Conservation (phyloP, 768 basidiomycete species). For the Agrocybe praecox region DNA sequence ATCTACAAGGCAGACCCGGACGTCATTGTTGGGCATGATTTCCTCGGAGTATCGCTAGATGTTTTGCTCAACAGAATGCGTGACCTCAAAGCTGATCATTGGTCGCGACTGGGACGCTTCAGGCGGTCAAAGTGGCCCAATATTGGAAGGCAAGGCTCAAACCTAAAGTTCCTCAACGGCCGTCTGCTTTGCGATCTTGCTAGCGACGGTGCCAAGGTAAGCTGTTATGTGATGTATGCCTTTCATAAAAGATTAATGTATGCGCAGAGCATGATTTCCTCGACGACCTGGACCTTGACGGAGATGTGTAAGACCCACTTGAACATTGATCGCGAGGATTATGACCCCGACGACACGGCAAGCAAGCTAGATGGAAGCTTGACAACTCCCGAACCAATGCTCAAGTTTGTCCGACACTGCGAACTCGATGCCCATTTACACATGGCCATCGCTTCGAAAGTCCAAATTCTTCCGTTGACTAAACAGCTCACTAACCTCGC, state of each 20-base stretch:
- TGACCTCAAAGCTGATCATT: conserved; percentile 89
- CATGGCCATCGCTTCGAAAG: conserved; percentile 94
- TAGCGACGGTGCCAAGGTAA: conserved; percentile 91
- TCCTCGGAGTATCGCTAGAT: conserved; percentile 87
- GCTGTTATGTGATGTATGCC: conserved; percentile 15
- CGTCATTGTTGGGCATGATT: conserved; percentile 93
- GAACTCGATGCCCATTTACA: conserved; percentile 96
- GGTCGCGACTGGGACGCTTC: conserved; percentile 93
- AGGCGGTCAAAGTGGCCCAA: conserved; percentile 81
- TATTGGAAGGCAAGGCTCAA: conserved; percentile 82
- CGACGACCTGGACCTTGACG: conserved; percentile 97
- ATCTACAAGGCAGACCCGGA: conserved; percentile 92
- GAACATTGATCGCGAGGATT: conserved; percentile 85
- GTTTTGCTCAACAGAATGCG: conserved; percentile 90
- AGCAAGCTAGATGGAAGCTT: conserved; percentile 86
- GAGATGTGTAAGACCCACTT: conserved; percentile 96
- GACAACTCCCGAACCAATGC: conserved; percentile 70
- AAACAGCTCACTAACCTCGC: conserved; percentile 94
- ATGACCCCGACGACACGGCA: conserved; percentile 94
- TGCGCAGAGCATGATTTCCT: conserved; percentile 88
- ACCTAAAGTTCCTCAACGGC: conserved; percentile 82
- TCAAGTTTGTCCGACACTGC: conserved; percentile 91
- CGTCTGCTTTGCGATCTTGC: conserved; percentile 90
- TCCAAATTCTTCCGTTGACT: conserved; percentile 91
- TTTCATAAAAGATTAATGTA: too few species aligned